These are phyloP conservation scores for Yamadazyma siamensis DNA, from an alignment of 1,139 yeast species.

Conservation along the genomic window DNA sequence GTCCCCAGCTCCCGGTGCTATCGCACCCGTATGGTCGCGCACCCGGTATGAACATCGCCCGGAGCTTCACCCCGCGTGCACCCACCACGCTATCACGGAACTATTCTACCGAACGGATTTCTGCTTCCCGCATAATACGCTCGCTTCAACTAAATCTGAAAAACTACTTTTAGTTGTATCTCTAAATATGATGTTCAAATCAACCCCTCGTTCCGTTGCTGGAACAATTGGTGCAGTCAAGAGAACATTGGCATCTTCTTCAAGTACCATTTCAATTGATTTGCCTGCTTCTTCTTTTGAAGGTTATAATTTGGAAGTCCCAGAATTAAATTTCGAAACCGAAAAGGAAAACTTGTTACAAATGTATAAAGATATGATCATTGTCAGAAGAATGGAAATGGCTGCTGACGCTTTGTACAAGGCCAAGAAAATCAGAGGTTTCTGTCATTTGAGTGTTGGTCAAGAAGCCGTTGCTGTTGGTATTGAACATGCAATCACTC, in stretches of 20 bases:
- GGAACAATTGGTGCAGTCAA: slow-evolving; percentile 8
- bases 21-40: background rate
- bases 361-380: slow-evolving; percentile 95
- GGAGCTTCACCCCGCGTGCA: background rate
- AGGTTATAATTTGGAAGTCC: slow-evolving; percentile 76
- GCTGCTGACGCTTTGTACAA: slow-evolving; percentile 97
- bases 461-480: slow-evolving; percentile 99
- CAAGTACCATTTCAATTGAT: slow-evolving; percentile 44
- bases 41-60: background rate
- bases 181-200: slow-evolving; percentile 7
- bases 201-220: slow-evolving; percentile 9
- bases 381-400: slow-evolving; percentile 97
- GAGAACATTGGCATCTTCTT: slow-evolving; percentile 34
- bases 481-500: slow-evolving; percentile 88
- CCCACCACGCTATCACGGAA: slow-evolving; percentile 5
- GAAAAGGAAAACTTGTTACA: slow-evolving; percentile 76
- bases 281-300: slow-evolving; percentile 78
- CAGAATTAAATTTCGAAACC: slow-evolving; percentile 69
- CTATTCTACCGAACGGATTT: slow-evolving; percentile 7
- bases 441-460: slow-evolving; percentile 98
- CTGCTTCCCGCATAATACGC: slow-evolving; percentile 6
- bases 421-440: slow-evolving; percentile 97
- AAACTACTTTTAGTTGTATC: too few species aligned
- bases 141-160: too few species aligned
- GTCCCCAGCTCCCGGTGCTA: background rate